Base-by-base conservation (phyloP, 306 rosid genomes). In the Boehmeria nivea region DNA sequence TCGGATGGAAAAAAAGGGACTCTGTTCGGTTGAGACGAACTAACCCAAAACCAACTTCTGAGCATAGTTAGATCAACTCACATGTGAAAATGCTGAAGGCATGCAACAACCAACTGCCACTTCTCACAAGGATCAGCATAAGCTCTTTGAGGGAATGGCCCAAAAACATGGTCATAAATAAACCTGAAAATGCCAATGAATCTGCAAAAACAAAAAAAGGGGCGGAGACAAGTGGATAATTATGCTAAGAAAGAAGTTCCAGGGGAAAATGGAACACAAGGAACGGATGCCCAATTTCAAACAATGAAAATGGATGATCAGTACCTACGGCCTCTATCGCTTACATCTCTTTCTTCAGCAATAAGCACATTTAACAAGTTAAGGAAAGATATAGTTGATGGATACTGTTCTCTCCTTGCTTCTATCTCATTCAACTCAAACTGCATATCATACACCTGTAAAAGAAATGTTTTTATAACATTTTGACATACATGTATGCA, bases 71-170 rank as follows among this genome's bases (percentile, higher is more conserved):
- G 46, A 75, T 64, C 44, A 56, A 82, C 98, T 76, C 73, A 91
- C 98, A 80, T 82, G 54, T 72, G 88, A 74, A 91, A 91, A 77
- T 91, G 94, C 57, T 81, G 72, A 71, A 91, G 96, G 76, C 96
- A 91, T 25, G 89, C 87, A 47, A 80, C 81, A 72, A 84, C 93
- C 72, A 91, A 76, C 75, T 87, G 85, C 98, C 98, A 91, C 71
- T 91, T 91, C 76, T 87, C 98, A 59, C 78, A 72, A 16, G 93
- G 85, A 80, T 87, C 87, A 0, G 76, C 81, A 61, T 87, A 91
- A 46, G 98, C 98, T 80, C 98, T 76, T 61, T 91, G 98, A 71
- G 96, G 95, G 77, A 84, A 91, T 51, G 96, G 98, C 70, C 91
- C 95, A 72, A 91, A 91, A 64, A 87, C 98, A 72, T 91, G 96